Evolutionary conservation across 768 basidiomycete species (phyloP).

Genomic region (Hygrocybe coccinea): DNA sequence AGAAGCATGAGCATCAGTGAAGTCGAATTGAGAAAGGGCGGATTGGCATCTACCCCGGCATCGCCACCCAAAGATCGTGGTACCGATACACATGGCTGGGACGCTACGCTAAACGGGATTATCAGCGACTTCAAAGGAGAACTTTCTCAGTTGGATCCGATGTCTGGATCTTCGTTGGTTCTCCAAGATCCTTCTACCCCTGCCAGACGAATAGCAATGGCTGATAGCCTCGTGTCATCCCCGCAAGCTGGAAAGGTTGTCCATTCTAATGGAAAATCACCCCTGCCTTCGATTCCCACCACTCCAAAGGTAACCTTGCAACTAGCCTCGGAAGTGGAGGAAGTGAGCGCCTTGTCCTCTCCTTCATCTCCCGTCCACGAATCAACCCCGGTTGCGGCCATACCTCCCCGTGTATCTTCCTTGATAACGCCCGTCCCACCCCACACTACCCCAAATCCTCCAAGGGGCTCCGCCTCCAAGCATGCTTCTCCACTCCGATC

Average conservation of each 20-base stretch:
- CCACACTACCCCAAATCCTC: conserved; percentile 29
- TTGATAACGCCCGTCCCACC: conserved; percentile 36
- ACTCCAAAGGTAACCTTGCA: conserved; percentile 30
- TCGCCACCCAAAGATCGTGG: conserved; percentile 25
- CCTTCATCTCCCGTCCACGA: conserved; percentile 11
- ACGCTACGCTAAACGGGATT: conserved; percentile 53
- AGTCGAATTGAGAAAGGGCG: conserved; percentile 48
- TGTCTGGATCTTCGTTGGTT: conserved; percentile 48
- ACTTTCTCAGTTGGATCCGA: conserved; percentile 60
- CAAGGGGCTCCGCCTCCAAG: conserved; percentile 31
- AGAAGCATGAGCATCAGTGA: conserved; percentile 73
- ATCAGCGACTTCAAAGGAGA: conserved; percentile 71
- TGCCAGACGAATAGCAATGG: conserved; percentile 39
- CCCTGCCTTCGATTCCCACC: not conserved
- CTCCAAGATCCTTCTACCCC: conserved; percentile 64
- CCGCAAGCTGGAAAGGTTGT: conserved; percentile 11
- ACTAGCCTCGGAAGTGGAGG: conserved; percentile 24
- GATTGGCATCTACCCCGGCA: conserved; percentile 34
- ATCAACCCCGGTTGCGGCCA: conserved; percentile 11
- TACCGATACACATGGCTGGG: conserved; percentile 20
- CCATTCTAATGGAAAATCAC: not conserved
- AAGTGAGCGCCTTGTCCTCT: conserved; percentile 20
- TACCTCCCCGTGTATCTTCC: conserved; percentile 50
- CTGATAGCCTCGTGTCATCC: conserved; percentile 22
- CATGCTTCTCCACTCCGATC: conserved; percentile 44